phyloP scores from a whole-genome alignment of 495 filamentous ascomycete genomes.

The Halenospora varia region DNA sequence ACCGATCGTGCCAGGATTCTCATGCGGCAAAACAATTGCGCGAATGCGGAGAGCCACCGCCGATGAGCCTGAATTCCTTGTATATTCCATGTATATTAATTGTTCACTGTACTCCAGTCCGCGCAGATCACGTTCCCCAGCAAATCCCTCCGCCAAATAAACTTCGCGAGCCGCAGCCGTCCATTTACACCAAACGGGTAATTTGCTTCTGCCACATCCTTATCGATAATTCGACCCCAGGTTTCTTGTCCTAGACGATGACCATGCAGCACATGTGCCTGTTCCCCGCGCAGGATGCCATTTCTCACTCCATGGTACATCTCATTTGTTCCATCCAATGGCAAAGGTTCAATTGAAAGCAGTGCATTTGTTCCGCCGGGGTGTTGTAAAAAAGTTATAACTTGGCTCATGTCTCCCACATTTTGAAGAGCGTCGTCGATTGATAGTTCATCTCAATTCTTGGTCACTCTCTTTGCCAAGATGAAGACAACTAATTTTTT shows the following conservation, averaged over 20 bases:
- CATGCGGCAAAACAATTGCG: slow-evolving; percentile 16
- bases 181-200: slow-evolving; percentile 20
- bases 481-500: slow-evolving; percentile 22
- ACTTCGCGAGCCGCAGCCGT: background rate
- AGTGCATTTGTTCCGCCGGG: background rate
- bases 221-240: slow-evolving; percentile 11
- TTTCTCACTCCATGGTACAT: background rate
- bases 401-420: background rate
- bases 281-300: slow-evolving; percentile 14
- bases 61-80: slow-evolving; percentile 20
- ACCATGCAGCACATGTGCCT: slow-evolving; percentile 2
- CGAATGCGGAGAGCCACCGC: slow-evolving; percentile 19
- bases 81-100: slow-evolving; percentile 20
- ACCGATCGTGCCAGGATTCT: slow-evolving; percentile 4
- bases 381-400: slow-evolving; percentile 15
- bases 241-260: background rate
- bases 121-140: slow-evolving; percentile 14
- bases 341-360: background rate
- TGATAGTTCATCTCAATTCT: slow-evolving; percentile 1
- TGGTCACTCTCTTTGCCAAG: slow-evolving; percentile 11
- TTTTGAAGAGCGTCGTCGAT: background rate
- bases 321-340: slow-evolving; percentile 11
- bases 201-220: slow-evolving; percentile 6
- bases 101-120: slow-evolving; percentile 7
- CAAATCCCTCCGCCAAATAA: slow-evolving; percentile 5